Conservation (phyloP, 768 basidiomycete genomes). For the Lepiota brunneoincarnata region DNA sequence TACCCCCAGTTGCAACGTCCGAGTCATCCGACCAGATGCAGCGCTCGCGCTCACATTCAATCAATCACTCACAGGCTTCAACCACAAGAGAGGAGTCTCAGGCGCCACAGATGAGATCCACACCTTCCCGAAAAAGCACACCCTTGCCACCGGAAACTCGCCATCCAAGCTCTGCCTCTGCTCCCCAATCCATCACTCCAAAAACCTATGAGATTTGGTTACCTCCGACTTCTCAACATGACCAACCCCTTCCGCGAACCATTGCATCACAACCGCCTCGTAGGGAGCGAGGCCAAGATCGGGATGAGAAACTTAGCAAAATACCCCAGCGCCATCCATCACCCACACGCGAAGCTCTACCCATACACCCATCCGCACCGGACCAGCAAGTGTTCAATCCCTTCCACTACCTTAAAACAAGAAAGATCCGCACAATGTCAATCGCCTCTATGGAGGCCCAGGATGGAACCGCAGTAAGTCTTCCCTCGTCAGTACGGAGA, state of each 20-base stretch:
- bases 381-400: slow-evolving; percentile 54
- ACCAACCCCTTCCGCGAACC: background rate
- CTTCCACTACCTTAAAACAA: slow-evolving; percentile 57
- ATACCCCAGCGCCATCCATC: background rate
- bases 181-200: slow-evolving; percentile 3
- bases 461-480: slow-evolving; percentile 76
- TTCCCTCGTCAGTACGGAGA: slow-evolving; percentile 5
- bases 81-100: background rate
- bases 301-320: slow-evolving; percentile 6
- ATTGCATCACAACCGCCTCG: slow-evolving; percentile 7
- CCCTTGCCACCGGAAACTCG: slow-evolving; percentile 2
- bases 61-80: background rate
- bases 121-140: background rate
- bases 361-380: slow-evolving; percentile 15
- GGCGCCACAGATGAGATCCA: slow-evolving; percentile 5
- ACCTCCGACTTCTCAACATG: slow-evolving; percentile 1
- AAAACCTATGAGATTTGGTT: slow-evolving; percentile 10
- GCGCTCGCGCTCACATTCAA: background rate
- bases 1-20: background rate
- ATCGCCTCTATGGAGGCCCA: slow-evolving; percentile 74
- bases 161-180: background rate
- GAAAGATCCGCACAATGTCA: slow-evolving; percentile 66
- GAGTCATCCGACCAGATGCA: slow-evolving; percentile 1
- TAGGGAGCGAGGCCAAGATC: slow-evolving; percentile 14
- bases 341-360: slow-evolving; percentile 10